Conservation (phyloP, 2,329 filamentous ascomycete genomes). For the Plenodomus tracheiphilus region DNA sequence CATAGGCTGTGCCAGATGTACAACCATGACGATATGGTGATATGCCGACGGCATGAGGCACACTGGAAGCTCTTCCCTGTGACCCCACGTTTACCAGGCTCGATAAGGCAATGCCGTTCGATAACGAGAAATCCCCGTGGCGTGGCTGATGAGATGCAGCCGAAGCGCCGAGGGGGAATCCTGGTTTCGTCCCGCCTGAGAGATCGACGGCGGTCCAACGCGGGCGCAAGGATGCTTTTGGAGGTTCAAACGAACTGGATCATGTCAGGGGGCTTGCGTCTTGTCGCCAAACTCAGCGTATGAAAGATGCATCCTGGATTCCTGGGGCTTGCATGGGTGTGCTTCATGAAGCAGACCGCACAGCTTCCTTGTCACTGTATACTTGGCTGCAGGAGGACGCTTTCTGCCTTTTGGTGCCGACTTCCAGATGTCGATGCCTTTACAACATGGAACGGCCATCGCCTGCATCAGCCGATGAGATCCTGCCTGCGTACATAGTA, state of each 20-base stretch:
- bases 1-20: neutral
- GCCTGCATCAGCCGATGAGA: neutral
- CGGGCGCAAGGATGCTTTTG: slow-evolving; percentile 32
- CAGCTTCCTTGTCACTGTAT: slow-evolving; percentile 18
- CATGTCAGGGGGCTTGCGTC: slow-evolving; percentile 38
- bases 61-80: slow-evolving; percentile 6
- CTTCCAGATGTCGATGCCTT: neutral
- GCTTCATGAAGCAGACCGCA: slow-evolving; percentile 12
- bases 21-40: neutral
- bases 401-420: slow-evolving; percentile 12
- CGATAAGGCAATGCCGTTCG: slow-evolving; percentile 39
- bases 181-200: slow-evolving; percentile 39
- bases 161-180: slow-evolving; percentile 38
- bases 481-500: no score
- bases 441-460: neutral
- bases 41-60: neutral
- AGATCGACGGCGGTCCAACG: slow-evolving; percentile 43
- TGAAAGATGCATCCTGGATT: slow-evolving; percentile 21
- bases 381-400: slow-evolving; percentile 27
- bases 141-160: slow-evolving; percentile 40
- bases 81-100: slow-evolving; percentile 39
- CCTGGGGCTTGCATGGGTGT: slow-evolving; percentile 29
- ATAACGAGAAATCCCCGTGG: slow-evolving; percentile 42
- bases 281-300: slow-evolving; percentile 31
- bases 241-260: slow-evolving; percentile 33